Base-by-base conservation (phyloP, 2,329 filamentous ascomycete species). In the Colletotrichum tropicicola region DNA sequence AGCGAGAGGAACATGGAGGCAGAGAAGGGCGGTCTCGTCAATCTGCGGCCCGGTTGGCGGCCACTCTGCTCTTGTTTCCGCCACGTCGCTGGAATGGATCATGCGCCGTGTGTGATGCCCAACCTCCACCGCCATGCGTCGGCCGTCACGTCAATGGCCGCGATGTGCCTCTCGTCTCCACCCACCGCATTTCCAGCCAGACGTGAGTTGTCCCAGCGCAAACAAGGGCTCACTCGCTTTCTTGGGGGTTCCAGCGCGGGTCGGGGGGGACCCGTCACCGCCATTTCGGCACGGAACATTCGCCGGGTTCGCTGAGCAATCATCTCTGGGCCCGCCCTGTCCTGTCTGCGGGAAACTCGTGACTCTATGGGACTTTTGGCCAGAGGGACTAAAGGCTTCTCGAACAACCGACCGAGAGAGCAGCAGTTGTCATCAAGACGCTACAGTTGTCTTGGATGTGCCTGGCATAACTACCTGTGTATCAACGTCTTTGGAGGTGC, bases 91-190 rank as follows among this genome's bases (percentile, higher is more conserved):
- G 44, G 37, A 30, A 65, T 56, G 57, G 57, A 61, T 63, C 62
- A 65, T 65, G 57, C 62, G 62, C 49, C 57, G 58, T 61, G 49
- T 65, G 19, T 56, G 62, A 65, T 65, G 62, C 62, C 62, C 62
- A 65, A 65, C 62, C 62, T 65, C 62, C 62, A 65, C 62, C 57
- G 62, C 62, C 62, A 65, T 65, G 62, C 62, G 62, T 65, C 62
- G 44, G 44, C 62, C 28, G 25, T 59, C 56, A 49, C 49, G 49
- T 54, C 27, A 65, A 65, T 65, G 61, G 61, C 32, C 43, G 56
- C 57, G 48, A 52, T 61, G 48, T 41, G 48, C 48, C 19, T 60
- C 44, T 23, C 10, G 58, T 51, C 57, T 19, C 62, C 62, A 65
- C 62, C 44, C 35, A 57, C 58, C 57, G 48, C 62, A n/a, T 39